Percentiles rank a stretch among this genome's conserved stretches.
Conservation (phyloP, 2,329 filamentous ascomycete genomes). For the Colletotrichum melonis region DNA sequence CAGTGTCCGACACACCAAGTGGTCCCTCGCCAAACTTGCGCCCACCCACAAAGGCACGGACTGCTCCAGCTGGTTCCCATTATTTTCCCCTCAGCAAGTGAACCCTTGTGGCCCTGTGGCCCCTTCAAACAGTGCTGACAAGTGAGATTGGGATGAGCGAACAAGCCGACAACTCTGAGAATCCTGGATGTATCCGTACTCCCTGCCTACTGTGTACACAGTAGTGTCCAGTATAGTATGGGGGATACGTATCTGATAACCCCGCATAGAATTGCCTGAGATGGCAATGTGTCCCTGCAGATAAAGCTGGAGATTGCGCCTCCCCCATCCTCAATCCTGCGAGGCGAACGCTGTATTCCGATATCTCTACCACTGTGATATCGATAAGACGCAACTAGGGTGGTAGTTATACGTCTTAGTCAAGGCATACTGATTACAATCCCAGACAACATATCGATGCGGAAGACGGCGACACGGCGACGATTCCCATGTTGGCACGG, state of each 20-base stretch:
- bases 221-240: neutral
- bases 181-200: too few relatives aligned
- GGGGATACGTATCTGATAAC: neutral
- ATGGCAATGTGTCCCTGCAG: constrained; percentile 4
- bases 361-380: neutral
- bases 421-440: neutral
- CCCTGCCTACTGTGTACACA: too few relatives aligned
- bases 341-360: neutral
- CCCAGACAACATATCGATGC: too few relatives aligned
- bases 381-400: neutral
- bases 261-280: neutral
- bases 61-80: neutral
- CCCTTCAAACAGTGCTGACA: neutral
- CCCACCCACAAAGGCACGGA: neutral
- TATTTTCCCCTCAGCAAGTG: neutral
- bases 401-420: neutral
- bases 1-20: neutral
- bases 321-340: neutral
- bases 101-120: neutral
- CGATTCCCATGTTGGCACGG: neutral
- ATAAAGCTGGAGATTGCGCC: constrained; percentile 6
- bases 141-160: constrained; percentile 12
- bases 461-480: neutral
- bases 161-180: neutral
- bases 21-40: neutral